These are phyloP conservation scores for Mycena rebaudengoi DNA, from an alignment of 768 basidiomycete species.

Conservation along the genomic window DNA sequence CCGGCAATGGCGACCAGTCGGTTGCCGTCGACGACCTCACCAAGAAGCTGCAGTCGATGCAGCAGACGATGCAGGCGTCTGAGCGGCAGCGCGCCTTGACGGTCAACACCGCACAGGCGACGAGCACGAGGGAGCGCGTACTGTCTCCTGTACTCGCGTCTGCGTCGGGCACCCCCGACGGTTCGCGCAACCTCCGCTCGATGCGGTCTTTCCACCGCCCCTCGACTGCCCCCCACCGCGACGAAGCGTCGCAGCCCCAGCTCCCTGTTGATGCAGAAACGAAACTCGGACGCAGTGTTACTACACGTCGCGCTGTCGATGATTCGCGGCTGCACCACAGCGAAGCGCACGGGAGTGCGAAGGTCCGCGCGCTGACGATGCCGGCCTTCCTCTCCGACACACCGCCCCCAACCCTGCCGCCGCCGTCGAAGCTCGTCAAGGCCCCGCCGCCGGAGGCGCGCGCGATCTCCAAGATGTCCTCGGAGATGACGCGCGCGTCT, in stretches of 20 bases:
- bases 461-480: slow-evolving; percentile 9
- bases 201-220: slow-evolving; percentile 71
- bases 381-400: slow-evolving; percentile 11
- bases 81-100: slow-evolving; percentile 62
- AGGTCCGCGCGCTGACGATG: slow-evolving; percentile 10
- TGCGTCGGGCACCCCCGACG: slow-evolving; percentile 19
- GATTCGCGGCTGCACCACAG: background rate
- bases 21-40: slow-evolving; percentile 69
- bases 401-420: slow-evolving; percentile 1
- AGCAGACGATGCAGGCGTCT: slow-evolving; percentile 40
- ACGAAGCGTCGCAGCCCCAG: slow-evolving; percentile 44
- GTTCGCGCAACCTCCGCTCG: slow-evolving; percentile 48
- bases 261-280: background rate
- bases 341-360: background rate
- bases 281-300: slow-evolving; percentile 46
- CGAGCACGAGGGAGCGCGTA: too few species aligned
- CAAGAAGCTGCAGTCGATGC: slow-evolving; percentile 62
- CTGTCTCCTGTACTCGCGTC: background rate
- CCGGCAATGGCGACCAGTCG: slow-evolving; percentile 44
- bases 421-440: slow-evolving; percentile 22
- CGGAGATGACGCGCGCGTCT: background rate
- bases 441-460: slow-evolving; percentile 12
- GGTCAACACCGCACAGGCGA: slow-evolving; percentile 32
- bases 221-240: slow-evolving; percentile 42
- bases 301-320: slow-evolving; percentile 32